Percentiles rank a stretch among this genome's conserved stretches.
Conservation (phyloP, 164 flowering plant species). For the Akebia trifoliata region DNA sequence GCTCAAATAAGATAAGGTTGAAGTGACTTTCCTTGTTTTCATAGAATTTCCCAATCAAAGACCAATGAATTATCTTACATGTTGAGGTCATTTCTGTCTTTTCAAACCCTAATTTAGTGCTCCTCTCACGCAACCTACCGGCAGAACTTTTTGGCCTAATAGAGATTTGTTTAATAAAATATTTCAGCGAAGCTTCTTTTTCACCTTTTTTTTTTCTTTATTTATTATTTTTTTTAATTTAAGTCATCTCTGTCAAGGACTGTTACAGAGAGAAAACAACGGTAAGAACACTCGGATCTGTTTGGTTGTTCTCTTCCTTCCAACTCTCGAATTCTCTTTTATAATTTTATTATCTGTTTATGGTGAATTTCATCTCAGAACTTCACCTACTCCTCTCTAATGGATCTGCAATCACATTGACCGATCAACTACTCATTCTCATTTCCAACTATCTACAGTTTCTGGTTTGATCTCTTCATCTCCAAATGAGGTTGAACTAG, state of each 20-base stretch:
- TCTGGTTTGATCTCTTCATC: neutral
- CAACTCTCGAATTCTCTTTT: neutral
- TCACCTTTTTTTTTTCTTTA: constrained; percentile 10
- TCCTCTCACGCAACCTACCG: constrained; percentile 10
- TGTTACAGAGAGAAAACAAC: constrained; percentile 8
- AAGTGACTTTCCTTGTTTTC: too few relatives aligned
- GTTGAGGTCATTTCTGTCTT: too few relatives aligned
- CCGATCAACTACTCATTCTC: neutral
- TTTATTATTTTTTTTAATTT: neutral
- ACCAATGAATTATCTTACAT: too few relatives aligned
- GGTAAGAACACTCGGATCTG: constrained; percentile 17
- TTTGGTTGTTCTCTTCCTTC: neutral
- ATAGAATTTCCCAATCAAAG: too few relatives aligned
- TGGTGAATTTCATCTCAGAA: neutral
- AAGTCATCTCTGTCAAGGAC: constrained; percentile 4
- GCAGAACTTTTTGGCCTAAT: constrained; percentile 4
- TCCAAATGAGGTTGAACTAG: constrained; percentile 10
- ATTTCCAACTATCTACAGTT: neutral
- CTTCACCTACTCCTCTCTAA: neutral
- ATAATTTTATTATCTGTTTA: neutral
- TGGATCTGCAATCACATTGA: neutral
- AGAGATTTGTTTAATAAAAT: constrained; percentile 1
- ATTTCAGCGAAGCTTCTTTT: constrained; percentile 30
- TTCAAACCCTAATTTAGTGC: neutral
- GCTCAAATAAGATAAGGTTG: too few relatives aligned